Conservation (phyloP, 164 flowering plant genomes). For the Magnolia sinica region DNA sequence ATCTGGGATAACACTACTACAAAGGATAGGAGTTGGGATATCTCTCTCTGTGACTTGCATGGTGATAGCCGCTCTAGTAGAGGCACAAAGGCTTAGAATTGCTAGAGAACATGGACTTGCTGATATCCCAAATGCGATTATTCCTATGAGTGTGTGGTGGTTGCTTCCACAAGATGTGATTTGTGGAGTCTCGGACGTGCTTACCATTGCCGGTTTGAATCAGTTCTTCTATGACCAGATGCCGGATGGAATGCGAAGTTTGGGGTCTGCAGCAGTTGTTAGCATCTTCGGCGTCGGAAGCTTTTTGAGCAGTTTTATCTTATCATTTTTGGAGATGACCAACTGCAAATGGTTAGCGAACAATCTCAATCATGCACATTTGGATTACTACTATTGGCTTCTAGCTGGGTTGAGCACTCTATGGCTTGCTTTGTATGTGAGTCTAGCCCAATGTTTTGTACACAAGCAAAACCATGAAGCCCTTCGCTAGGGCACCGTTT, state of each 20-base stretch:
- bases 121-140: not conserved
- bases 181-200: slow-evolving; percentile 8
- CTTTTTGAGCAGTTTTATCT: not conserved
- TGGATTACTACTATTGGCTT: slow-evolving; percentile 23
- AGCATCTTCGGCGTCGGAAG: slow-evolving; percentile 9
- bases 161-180: slow-evolving; percentile 10
- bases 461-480: not conserved
- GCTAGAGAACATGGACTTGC: slow-evolving; percentile 1
- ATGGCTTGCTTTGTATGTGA: not conserved
- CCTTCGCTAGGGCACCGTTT: not conserved
- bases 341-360: not conserved
- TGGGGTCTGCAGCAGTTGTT: slow-evolving; percentile 5
- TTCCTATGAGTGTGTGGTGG: slow-evolving; percentile 13
- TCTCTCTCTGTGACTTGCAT: not conserved
- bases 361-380: slow-evolving; percentile 8
- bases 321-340: not conserved
- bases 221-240: slow-evolving; percentile 6
- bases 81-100: slow-evolving; percentile 2
- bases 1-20: slow-evolving; percentile 1
- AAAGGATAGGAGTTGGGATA: slow-evolving; percentile 7
- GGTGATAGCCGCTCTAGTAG: slow-evolving; percentile 7
- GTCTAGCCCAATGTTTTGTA: not conserved
- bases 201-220: slow-evolving; percentile 4
- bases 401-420: slow-evolving; percentile 14
- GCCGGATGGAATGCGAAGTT: slow-evolving; percentile 5